Percentiles rank a stretch among this genome's conserved stretches.
Evolutionary conservation across 208 protist genomes (phyloP).

Genomic region (Tetramitus jugosus): DNA sequence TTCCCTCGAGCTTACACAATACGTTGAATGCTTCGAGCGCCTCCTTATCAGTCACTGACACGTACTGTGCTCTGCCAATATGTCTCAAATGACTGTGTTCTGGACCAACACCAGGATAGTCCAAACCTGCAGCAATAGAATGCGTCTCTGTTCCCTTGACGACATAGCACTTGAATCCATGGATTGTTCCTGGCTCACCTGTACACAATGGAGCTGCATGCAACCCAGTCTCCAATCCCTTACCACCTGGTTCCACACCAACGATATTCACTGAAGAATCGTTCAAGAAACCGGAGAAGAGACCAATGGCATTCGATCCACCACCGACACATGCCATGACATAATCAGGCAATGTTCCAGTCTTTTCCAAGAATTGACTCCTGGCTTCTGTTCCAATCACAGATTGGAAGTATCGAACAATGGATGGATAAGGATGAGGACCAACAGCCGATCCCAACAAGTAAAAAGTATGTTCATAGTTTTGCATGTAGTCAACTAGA

Average conservation of each 20-base stretch:
- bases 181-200: conserved; percentile 46
- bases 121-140: conserved; percentile 59
- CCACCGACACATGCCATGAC: conserved; percentile 70
- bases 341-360: conserved; percentile 44
- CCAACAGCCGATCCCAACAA: conserved; percentile 57
- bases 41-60: conserved; percentile 47
- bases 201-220: conserved; percentile 50
- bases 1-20: conserved; percentile 38
- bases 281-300: conserved; percentile 53
- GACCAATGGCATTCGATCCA: conserved; percentile 64
- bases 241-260: conserved; percentile 59
- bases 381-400: conserved; percentile 51
- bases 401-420: conserved; percentile 62
- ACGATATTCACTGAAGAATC: conserved; percentile 50
- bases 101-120: conserved; percentile 67
- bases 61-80: conserved; percentile 48
- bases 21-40: conserved; percentile 39
- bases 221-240: conserved; percentile 45
- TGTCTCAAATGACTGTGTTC: conserved; percentile 58
- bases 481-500: conserved; percentile 62
- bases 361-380: conserved; percentile 39
- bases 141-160: conserved; percentile 58
- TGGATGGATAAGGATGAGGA: conserved; percentile 64
- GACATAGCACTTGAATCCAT: conserved; percentile 56
- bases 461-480: conserved; percentile 42